Evolutionary conservation across 345 rosid genomes (phyloP).

Genomic region (Moricandia moricandioides): DNA sequence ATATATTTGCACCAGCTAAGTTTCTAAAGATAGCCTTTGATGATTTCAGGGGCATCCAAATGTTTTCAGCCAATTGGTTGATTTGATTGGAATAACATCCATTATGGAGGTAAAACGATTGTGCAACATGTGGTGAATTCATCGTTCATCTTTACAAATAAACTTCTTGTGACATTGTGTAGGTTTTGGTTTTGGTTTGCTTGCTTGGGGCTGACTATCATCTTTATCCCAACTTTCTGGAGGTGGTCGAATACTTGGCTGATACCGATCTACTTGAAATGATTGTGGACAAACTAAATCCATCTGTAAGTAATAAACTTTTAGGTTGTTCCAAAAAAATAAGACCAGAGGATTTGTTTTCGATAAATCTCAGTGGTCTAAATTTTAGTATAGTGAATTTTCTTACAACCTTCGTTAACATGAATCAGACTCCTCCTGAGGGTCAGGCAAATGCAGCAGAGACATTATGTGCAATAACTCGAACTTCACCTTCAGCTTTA

Average conservation of each 20-base stretch:
- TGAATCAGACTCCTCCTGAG: slow-evolving; percentile 69
- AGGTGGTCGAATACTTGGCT: slow-evolving; percentile 75
- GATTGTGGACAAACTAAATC: slow-evolving; percentile 79
- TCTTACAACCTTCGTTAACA: slow-evolving; percentile 26
- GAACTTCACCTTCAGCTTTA: slow-evolving; percentile 76
- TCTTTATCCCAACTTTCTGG: slow-evolving; percentile 59
- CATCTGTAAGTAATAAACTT: slow-evolving; percentile 57
- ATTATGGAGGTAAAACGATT: slow-evolving; percentile 67
- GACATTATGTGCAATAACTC: slow-evolving; percentile 73
- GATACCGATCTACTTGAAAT: slow-evolving; percentile 76
- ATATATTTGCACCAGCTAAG: background rate
- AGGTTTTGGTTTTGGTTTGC: slow-evolving; percentile 61
- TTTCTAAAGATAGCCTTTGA: too few relatives aligned
- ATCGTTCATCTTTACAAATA: background rate
- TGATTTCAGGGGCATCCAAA: too few relatives aligned
- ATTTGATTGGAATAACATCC: too few relatives aligned
- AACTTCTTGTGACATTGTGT: slow-evolving; percentile 10
- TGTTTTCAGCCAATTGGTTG: too few relatives aligned
- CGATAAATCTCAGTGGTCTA: background rate
- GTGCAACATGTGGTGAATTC: slow-evolving; percentile 9
- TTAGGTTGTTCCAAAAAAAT: background rate
- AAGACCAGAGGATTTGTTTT: background rate
- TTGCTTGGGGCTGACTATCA: slow-evolving; percentile 81
- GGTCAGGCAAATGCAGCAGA: slow-evolving; percentile 93
- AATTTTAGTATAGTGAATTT: background rate